Conservation (phyloP, 805 yeast species). For the Yamadazyma laniorum region DNA sequence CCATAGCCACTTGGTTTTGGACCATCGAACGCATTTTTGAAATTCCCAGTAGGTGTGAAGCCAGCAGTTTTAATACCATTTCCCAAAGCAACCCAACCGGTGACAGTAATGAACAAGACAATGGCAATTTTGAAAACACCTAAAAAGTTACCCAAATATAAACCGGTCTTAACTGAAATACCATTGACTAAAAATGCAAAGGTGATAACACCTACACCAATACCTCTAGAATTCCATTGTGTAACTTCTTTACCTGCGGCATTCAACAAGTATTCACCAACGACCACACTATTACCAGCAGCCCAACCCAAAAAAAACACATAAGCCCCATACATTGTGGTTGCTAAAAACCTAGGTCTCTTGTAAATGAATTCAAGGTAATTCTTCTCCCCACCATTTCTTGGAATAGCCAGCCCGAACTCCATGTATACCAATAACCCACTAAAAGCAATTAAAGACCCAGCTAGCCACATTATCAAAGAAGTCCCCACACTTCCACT, state of each 20-base stretch:
- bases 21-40: slow-evolving; percentile 57
- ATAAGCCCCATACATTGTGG: slow-evolving; percentile 63
- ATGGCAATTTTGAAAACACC: slow-evolving; percentile 76
- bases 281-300: slow-evolving; percentile 76
- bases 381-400: slow-evolving; percentile 85
- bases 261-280: slow-evolving; percentile 71
- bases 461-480: slow-evolving; percentile 71
- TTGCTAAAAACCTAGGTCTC: slow-evolving; percentile 66
- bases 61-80: slow-evolving; percentile 58
- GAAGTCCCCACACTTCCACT: slow-evolving; percentile 73
- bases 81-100: slow-evolving; percentile 83
- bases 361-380: slow-evolving; percentile 70
- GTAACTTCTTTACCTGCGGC: slow-evolving; percentile 70
- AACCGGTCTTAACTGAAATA: slow-evolving; percentile 60
- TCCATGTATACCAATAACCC: slow-evolving; percentile 71
- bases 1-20: slow-evolving; percentile 60
- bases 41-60: slow-evolving; percentile 55
- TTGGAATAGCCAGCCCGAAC: slow-evolving; percentile 71
- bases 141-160: slow-evolving; percentile 57
- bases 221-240: slow-evolving; percentile 74
- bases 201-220: slow-evolving; percentile 72
- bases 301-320: slow-evolving; percentile 82
- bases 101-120: slow-evolving; percentile 63
- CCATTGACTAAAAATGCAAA: slow-evolving; percentile 67
- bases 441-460: slow-evolving; percentile 61